Evolutionary conservation across 306 rosid genomes (phyloP), one percentile per base, ranked within the genome.

Genomic region (Gynostemma pentaphyllum): DNA sequence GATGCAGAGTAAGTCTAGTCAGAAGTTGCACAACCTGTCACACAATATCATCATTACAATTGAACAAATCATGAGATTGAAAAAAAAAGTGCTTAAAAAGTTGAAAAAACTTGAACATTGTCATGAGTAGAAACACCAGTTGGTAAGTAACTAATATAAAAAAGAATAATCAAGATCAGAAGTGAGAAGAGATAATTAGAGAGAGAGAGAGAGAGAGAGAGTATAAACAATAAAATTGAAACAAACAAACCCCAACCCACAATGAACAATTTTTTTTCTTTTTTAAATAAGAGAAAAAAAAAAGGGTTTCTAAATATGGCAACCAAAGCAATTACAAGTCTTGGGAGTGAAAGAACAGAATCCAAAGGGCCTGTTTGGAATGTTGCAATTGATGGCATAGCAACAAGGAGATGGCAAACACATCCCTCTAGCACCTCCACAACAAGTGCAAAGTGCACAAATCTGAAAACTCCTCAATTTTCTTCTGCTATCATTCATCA

Each of bases 331-430:
- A 83, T 94, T 94, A 82, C 99, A 94, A 76, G 90, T 78, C 87
- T 80, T 94, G 67, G 99, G 99, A 3, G 94, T 83, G 90, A 94
- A 89, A 49, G 99, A 86, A 72, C 99, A 94, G 80, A 89, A 89
- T 27, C 99, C 99, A 77, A 89, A 94, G 45, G 99, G 99, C 67
- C 88, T 81, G 75, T 94, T 76, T 19, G 99, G 99, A 67, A 94
- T 87, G 83, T 94, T 86, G 90, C 99, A 94, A 77, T 89, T 87
- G 84, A 94, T 89, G 60, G 99, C 95, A 75, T 89, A 94, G 89
- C 99, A 94, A 77, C 99, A 94, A 0, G 97, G 97, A 69, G 97
- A 84, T n/a, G 99, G 89, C 80, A 94, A 77, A 75, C 99, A 94
- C 2, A 83, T 70, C 46, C 99, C 91, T 86, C 62, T 86, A 3